Base-by-base conservation (phyloP, 2,329 filamentous ascomycete species). In the Cordyceps militaris region DNA sequence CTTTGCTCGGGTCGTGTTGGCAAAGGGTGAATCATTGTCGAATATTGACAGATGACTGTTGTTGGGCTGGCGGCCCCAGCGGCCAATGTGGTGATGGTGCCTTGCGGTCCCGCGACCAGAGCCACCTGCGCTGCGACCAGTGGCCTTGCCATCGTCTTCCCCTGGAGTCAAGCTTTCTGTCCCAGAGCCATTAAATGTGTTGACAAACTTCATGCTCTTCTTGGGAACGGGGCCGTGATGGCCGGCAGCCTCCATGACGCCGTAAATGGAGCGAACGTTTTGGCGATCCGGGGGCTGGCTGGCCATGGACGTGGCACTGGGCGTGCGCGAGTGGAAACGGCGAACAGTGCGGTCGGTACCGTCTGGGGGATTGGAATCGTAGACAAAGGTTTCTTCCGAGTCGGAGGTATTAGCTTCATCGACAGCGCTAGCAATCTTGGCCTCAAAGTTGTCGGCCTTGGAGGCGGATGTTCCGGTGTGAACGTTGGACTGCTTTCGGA, bases 371-470 rank as follows among this genome's bases (percentile, higher is more conserved):
- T 99, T 99, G 26, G 94, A 97, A 72, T 99, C 94, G 74, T 99
- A 99, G 16, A 99, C 94, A 71, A 97, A 99, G 0, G 94, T 97
- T 73, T 97, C 94, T 67, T 97, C 94, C 1, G 93, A 97, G 70
- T 99, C 94, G 7, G 93, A 97, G 13, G 93, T 96, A 71, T 97
- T 89, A 46, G 91, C 91, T 71, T 97, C 92, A 69, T 97, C 93
- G 54, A 99, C 91, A 9, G 93, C 93, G 70, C 87, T 97, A 52
- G 93, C 93, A 64, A 99, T 91, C 69, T 96, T 96, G 64, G 92
- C 91, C 75, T 97, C 94, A 70, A 99, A 99, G 53, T 97, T 91
- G 73, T 99, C 94, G 69, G 94, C 93, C 76, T 97, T 97, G 60
- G 92, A 96, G 16, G 91, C 94, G 90, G 88, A 86, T 73, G 86